Evolutionary conservation across 2,329 filamentous ascomycete genomes (phyloP).

Genomic region (Pleomassaria siparia): DNA sequence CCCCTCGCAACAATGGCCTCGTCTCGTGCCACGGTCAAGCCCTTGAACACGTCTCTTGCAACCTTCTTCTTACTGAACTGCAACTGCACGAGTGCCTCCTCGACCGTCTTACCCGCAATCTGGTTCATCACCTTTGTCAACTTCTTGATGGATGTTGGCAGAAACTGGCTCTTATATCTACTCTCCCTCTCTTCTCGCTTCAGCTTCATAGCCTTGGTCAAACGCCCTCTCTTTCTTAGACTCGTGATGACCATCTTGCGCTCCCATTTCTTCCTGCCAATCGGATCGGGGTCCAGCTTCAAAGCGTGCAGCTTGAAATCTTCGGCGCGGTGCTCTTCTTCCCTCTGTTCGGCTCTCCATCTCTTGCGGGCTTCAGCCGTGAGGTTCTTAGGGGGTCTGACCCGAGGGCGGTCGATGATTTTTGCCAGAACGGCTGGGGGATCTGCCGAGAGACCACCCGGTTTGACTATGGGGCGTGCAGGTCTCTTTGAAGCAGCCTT

Average conservation of each 20-base stretch:
- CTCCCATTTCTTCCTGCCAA: slow-evolving; percentile 72
- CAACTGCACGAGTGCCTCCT: slow-evolving; percentile 94
- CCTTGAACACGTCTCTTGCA: slow-evolving; percentile 74
- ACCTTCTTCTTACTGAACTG: slow-evolving; percentile 93
- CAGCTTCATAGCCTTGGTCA: slow-evolving; percentile 67
- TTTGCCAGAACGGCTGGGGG: slow-evolving; percentile 27
- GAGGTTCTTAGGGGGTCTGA: not conserved
- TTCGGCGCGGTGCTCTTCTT: slow-evolving; percentile 11
- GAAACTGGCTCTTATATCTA: slow-evolving; percentile 65
- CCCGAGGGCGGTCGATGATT: slow-evolving; percentile 21
- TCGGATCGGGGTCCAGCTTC: slow-evolving; percentile 74
- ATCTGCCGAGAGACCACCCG: slow-evolving; percentile 18
- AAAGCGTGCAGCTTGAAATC: slow-evolving; percentile 56
- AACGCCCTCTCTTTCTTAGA: slow-evolving; percentile 66
- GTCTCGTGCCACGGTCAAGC: slow-evolving; percentile 80
- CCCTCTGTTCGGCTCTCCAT: not conserved
- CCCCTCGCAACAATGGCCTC: slow-evolving; percentile 76
- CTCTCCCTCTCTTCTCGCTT: slow-evolving; percentile 63
- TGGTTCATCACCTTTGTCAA: slow-evolving; percentile 81
- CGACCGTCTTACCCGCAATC: slow-evolving; percentile 89
- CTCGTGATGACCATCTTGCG: slow-evolving; percentile 80
- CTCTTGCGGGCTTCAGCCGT: not conserved
- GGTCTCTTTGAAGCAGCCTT: not conserved
- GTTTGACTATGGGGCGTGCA: slow-evolving; percentile 11
- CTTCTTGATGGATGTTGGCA: slow-evolving; percentile 92